These are phyloP conservation scores for Pueraria montana DNA, from an alignment of 306 rosid genomes.

Conservation along the genomic window DNA sequence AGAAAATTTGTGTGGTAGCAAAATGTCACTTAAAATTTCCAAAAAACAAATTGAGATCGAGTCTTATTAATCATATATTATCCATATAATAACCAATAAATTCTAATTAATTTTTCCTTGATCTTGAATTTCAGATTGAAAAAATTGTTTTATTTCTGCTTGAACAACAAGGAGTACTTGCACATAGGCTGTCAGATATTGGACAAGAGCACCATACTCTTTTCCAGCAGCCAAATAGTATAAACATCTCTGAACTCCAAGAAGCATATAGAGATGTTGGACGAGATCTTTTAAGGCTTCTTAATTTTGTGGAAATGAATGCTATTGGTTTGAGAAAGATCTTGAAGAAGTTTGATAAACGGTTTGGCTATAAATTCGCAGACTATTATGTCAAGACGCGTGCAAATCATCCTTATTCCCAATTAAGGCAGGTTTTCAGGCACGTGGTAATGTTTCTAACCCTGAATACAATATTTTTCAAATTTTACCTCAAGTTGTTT, in stretches of 20 bases:
- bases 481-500: constrained; percentile 7
- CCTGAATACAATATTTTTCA: background rate
- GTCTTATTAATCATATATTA: background rate
- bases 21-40: background rate
- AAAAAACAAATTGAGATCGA: background rate
- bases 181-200: constrained; percentile 76
- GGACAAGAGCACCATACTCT: constrained; percentile 68
- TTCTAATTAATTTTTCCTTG: constrained; percentile 23
- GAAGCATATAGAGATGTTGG: constrained; percentile 86
- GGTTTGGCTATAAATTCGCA: constrained; percentile 86
- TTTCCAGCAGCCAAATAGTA: constrained; percentile 66
- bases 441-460: constrained; percentile 82
- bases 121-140: constrained; percentile 72
- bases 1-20: background rate
- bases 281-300: constrained; percentile 85
- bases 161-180: constrained; percentile 94
- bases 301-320: constrained; percentile 86
- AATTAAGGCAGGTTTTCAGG: constrained; percentile 93
- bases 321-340: constrained; percentile 97
- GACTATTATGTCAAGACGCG: constrained; percentile 93
- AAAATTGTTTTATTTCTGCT: constrained; percentile 83
- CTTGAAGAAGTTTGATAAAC: constrained; percentile 95
- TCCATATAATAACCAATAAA: background rate
- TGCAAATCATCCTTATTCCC: constrained; percentile 98
- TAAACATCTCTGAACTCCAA: constrained; percentile 63